Percentiles rank a stretch among this genome's conserved stretches.
phyloP scores from a whole-genome alignment of 345 rosid genomes.

The Brassica napus region Da-Ae NC_063448.1:46199501-46200000 shows the following conservation, averaged over 20 bases:
- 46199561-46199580: slow-evolving; percentile 53
- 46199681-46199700: slow-evolving; percentile 95
- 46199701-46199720: slow-evolving; percentile 67
- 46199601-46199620: background rate
- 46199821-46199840: slow-evolving; percentile 76
- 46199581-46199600: slow-evolving; percentile 8
- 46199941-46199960: slow-evolving; percentile 49
- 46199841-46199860: slow-evolving; percentile 99
- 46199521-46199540: slow-evolving; percentile 97
- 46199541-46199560: slow-evolving; percentile 80
- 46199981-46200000: background rate
- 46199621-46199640: slow-evolving; percentile 5
- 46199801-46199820: slow-evolving; percentile 91
- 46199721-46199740: slow-evolving; percentile 96
- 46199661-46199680: slow-evolving; percentile 96
- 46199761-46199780: slow-evolving; percentile 93
- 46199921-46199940: slow-evolving; percentile 95
- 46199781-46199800: slow-evolving; percentile 95
- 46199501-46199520: slow-evolving; percentile 91
- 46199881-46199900: slow-evolving; percentile 95
- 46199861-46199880: slow-evolving; percentile 99
- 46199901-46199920: slow-evolving; percentile 79
- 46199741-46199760: slow-evolving; percentile 88
- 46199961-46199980: background rate
- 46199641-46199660: slow-evolving; percentile 41